Conservation (phyloP, 2,329 filamentous ascomycete genomes). For the Colletotrichum tofieldiae region DNA sequence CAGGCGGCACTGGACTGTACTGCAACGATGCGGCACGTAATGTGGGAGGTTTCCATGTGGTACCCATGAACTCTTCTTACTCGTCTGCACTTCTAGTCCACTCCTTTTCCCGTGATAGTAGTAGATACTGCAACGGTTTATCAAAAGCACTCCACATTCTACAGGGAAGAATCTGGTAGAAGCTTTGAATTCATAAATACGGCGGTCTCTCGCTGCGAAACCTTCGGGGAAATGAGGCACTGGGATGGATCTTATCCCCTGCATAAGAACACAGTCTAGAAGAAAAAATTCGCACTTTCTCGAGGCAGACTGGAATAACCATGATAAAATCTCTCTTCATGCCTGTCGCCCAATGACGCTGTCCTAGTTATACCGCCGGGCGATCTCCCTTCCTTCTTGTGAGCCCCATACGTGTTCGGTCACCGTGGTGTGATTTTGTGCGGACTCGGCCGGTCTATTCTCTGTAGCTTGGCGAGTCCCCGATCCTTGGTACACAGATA, state of each 20-base stretch:
- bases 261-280: slow-evolving; percentile 15
- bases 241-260: background rate
- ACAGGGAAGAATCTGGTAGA: background rate
- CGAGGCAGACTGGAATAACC: background rate
- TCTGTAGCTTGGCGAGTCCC: background rate
- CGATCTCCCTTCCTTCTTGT: background rate
- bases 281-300: background rate
- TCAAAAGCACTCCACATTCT: background rate
- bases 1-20: slow-evolving; percentile 1
- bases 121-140: background rate
- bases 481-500: background rate
- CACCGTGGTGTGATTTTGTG: slow-evolving; percentile 7
- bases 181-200: background rate
- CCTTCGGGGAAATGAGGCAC: background rate
- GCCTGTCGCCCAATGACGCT: background rate
- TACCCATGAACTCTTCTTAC: background rate
- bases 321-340: background rate
- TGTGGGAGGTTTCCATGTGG: slow-evolving; percentile 22
- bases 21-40: slow-evolving; percentile 15
- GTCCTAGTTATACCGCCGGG: background rate
- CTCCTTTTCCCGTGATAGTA: background rate
- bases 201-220: background rate
- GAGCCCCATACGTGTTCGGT: background rate
- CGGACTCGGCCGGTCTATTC: background rate
- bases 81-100: background rate